These are phyloP conservation scores for Zhuliangozyma blackwelliae DNA, from an alignment of 1,139 yeast genomes.

Conservation along the genomic window DNA sequence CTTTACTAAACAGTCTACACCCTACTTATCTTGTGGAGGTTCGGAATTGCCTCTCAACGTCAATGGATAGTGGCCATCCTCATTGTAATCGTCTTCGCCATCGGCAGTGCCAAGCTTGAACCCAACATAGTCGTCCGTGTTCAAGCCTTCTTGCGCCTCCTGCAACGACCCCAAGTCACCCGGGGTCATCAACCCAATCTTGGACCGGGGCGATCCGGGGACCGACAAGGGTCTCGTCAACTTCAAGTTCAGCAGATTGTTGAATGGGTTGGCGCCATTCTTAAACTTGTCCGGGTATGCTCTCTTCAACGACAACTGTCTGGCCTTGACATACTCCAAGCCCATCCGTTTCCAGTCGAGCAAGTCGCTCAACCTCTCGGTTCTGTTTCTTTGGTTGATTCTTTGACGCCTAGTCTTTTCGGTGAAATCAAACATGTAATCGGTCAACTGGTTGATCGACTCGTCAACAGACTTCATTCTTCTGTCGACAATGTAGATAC, in stretches of 20 bases:
- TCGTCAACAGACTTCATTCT: conserved; percentile 93
- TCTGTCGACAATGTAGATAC: conserved; percentile 94
- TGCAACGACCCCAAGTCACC: conserved; percentile 97
- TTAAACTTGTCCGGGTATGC: conserved; percentile 88
- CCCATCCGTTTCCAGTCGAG: conserved; percentile 99
- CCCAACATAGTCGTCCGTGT: conserved; percentile 75
- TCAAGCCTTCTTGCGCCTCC: conserved; percentile 71
- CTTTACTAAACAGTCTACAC: no score
- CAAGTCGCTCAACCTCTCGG: conserved; percentile 87
- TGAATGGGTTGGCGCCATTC: conserved; percentile 61
- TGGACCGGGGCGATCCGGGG: conserved; percentile 83
- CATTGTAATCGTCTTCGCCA: conserved; percentile 42
- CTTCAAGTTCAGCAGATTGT: conserved; percentile 51
- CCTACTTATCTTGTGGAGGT: conserved; percentile 24
- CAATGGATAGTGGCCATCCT: conserved; percentile 32
- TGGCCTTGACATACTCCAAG: conserved; percentile 89
- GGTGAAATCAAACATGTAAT: conserved; percentile 85
- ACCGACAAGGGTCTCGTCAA: conserved; percentile 89
- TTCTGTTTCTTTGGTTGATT: conserved; percentile 95
- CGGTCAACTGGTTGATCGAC: conserved; percentile 84
- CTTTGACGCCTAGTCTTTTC: conserved; percentile 92
- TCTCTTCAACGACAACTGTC: conserved; percentile 85
- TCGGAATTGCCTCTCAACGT: conserved; percentile 45
- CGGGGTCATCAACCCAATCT: conserved; percentile 80
- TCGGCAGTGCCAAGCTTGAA: conserved; percentile 65